Evolutionary conservation across 768 basidiomycete genomes (phyloP).

Genomic region (Russula emetica): DNA sequence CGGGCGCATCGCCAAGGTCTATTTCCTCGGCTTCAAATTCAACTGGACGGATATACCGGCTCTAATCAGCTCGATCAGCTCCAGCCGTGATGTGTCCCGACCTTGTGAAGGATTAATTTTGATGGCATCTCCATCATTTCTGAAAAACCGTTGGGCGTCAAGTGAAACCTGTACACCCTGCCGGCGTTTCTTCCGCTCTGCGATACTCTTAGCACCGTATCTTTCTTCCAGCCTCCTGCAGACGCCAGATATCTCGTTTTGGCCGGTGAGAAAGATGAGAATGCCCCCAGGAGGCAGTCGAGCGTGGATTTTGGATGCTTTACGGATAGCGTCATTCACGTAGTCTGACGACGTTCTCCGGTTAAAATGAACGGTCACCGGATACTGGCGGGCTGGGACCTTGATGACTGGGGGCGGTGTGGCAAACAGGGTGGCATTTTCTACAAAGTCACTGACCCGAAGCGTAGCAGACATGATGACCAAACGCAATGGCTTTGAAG

Average conservation of each 20-base stretch:
- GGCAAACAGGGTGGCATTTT: slow-evolving; percentile 77
- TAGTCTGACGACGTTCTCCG: slow-evolving; percentile 84
- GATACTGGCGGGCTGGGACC: slow-evolving; percentile 87
- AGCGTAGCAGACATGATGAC: slow-evolving; percentile 99
- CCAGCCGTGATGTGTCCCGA: slow-evolving; percentile 27
- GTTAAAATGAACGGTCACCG: slow-evolving; percentile 92
- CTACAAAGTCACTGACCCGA: slow-evolving; percentile 86
- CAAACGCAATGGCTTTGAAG: slow-evolving; percentile 70
- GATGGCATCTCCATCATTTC: slow-evolving; percentile 8
- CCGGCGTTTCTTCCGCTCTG: slow-evolving; percentile 45
- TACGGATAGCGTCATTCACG: slow-evolving; percentile 84
- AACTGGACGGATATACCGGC: slow-evolving; percentile 38
- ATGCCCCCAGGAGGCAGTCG: slow-evolving; percentile 91
- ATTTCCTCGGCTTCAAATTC: slow-evolving; percentile 80
- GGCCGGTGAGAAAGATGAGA: slow-evolving; percentile 90
- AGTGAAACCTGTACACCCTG: slow-evolving; percentile 17
- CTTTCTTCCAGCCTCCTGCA: slow-evolving; percentile 75
- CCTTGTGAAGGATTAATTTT: slow-evolving; percentile 48
- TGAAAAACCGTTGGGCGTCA: slow-evolving; percentile 19
- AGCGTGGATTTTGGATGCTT: slow-evolving; percentile 87
- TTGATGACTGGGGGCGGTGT: slow-evolving; percentile 87
- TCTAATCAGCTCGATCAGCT: slow-evolving; percentile 17
- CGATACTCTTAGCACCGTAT: slow-evolving; percentile 64
- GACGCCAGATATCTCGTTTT: slow-evolving; percentile 87
- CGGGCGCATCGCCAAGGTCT: slow-evolving; percentile 52